Percentiles rank a stretch among this genome's conserved stretches.
Evolutionary conservation across 1,139 yeast species (phyloP).

Genomic region (Candida labiduridarum): DNA sequence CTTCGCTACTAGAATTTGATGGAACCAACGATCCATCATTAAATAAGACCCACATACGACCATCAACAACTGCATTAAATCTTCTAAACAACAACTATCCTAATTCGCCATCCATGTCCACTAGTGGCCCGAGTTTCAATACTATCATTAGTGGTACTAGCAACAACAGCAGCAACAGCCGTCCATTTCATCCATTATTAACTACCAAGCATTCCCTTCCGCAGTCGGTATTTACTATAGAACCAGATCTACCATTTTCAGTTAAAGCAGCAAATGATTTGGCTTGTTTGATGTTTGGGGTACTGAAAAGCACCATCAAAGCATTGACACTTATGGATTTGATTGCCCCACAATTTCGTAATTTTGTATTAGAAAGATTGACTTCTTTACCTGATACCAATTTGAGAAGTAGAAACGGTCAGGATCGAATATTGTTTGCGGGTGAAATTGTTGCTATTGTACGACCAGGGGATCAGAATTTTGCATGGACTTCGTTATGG

Average conservation of each 20-base stretch:
- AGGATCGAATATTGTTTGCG: constrained; percentile 43
- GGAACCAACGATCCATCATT: constrained; percentile 13
- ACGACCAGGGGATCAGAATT: constrained; percentile 49
- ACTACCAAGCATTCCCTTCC: constrained; percentile 70
- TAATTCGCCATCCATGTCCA: background rate
- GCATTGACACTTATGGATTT: constrained; percentile 72
- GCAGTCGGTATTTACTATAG: constrained; percentile 84
- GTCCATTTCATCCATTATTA: constrained; percentile 63
- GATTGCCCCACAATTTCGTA: constrained; percentile 72
- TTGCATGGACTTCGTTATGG: constrained; percentile 86
- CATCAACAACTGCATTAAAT: constrained; percentile 34
- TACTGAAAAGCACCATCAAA: constrained; percentile 64
- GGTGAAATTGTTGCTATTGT: constrained; percentile 62
- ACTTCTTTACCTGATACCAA: constrained; percentile 20
- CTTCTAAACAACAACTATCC: constrained; percentile 19
- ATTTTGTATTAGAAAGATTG: constrained; percentile 62
- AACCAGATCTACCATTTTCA: constrained; percentile 73
- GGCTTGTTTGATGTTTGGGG: constrained; percentile 87
- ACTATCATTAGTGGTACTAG: constrained; percentile 2
- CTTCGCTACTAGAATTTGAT: constrained; percentile 33
- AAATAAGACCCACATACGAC: constrained; percentile 19
- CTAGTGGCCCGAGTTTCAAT: background rate
- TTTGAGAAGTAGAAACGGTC: constrained; percentile 8
- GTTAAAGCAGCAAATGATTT: constrained; percentile 86
- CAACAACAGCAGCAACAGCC: constrained; percentile 17